Evolutionary conservation across 2,329 filamentous ascomycete genomes (phyloP).

Genomic region (Penicillium vulpinum): DNA sequence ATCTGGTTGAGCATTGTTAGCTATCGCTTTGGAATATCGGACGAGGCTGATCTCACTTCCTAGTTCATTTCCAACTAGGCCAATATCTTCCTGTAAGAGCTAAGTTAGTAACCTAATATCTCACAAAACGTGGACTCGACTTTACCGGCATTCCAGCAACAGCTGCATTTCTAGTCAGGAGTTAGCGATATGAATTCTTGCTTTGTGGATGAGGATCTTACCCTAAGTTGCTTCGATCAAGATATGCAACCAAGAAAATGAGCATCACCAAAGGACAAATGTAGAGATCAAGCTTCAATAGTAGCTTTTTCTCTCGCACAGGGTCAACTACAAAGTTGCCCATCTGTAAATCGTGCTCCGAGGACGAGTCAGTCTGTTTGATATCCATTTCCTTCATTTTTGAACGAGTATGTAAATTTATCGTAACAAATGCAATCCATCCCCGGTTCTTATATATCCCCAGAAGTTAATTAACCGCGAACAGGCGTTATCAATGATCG

Average conservation of each 20-base stretch:
- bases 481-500: constrained; percentile 5
- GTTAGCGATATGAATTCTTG: not conserved
- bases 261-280: constrained; percentile 51
- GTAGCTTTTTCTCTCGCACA: constrained; percentile 40
- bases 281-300: constrained; percentile 45
- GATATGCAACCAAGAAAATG: constrained; percentile 51
- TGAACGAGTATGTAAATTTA: not conserved
- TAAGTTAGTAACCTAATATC: not conserved
- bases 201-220: constrained; percentile 29
- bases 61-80: constrained; percentile 41
- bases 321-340: constrained; percentile 35
- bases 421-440: not conserved
- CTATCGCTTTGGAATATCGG: constrained; percentile 19
- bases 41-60: constrained; percentile 18
- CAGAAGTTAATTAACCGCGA: too few species aligned
- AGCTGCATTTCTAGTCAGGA: constrained; percentile 10
- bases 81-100: constrained; percentile 22
- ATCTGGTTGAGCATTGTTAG: constrained; percentile 21
- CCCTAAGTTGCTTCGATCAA: constrained; percentile 52
- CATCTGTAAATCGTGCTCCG: constrained; percentile 14
- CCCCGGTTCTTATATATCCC: constrained; percentile 4
- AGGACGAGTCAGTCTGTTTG: constrained; percentile 6
- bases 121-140: not conserved
- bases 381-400: constrained; percentile 12
- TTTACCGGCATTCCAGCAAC: constrained; percentile 17